These are phyloP conservation scores for Acacia crassicarpa DNA, from an alignment of 306 rosid genomes.

Conservation along the genomic window DNA sequence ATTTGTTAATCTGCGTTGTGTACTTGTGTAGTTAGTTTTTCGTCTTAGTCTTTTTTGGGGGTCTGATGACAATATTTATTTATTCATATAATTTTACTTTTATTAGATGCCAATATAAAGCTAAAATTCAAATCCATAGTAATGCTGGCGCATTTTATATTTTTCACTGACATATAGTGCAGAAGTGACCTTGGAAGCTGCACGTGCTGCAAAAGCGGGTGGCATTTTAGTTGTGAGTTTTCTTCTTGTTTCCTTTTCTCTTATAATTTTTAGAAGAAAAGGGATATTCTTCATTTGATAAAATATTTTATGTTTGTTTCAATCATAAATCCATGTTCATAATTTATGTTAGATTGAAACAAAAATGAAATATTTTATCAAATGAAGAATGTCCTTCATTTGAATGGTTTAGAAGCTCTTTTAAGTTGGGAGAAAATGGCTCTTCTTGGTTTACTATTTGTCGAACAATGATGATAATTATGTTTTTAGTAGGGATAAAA, in stretches of 20 bases:
- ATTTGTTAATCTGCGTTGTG: background rate
- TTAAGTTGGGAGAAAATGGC: slow-evolving; percentile 10
- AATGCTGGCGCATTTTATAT: slow-evolving; percentile 22
- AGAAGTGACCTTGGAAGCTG: slow-evolving; percentile 78
- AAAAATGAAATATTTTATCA: background rate
- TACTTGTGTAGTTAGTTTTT: background rate
- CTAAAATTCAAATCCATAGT: background rate
- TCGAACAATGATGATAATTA: background rate
- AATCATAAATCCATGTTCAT: too few relatives aligned
- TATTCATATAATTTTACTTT: background rate
- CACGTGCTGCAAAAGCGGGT: slow-evolving; percentile 73
- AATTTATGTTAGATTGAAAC: too few relatives aligned
- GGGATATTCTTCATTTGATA: background rate
- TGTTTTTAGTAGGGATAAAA: background rate
- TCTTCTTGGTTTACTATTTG: background rate
- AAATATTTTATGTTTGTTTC: background rate
- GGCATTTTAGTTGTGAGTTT: slow-evolving; percentile 83
- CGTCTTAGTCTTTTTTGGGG: background rate
- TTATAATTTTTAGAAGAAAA: background rate
- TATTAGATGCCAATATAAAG: background rate
- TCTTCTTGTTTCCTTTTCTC: slow-evolving; percentile 13
- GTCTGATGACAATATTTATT: background rate
- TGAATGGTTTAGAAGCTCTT: background rate
- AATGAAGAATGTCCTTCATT: background rate
- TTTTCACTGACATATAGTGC: slow-evolving; percentile 50